phyloP scores from a whole-genome alignment of 2,329 filamentous ascomycete genomes.

The Nemania diffusa region DNA sequence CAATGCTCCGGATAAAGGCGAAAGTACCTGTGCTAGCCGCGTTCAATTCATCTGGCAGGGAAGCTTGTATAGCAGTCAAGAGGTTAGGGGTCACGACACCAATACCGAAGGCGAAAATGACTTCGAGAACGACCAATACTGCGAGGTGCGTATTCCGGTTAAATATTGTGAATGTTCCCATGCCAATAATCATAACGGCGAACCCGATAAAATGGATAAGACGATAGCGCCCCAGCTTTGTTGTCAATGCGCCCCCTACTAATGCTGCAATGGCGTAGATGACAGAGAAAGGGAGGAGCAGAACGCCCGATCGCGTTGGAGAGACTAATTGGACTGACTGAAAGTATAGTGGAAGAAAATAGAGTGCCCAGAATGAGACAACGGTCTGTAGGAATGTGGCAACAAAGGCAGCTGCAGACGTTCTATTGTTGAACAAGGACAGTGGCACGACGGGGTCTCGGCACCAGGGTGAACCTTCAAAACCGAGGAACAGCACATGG shows the following conservation, averaged over 20 bases:
- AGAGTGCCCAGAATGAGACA: conserved; percentile 50
- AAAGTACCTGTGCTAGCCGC: conserved; percentile 50
- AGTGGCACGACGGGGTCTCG: conserved; percentile 53
- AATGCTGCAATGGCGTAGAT: conserved; percentile 21
- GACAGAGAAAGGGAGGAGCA: conserved; percentile 28
- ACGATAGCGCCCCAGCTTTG: conserved; percentile 21
- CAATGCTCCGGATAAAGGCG: conserved; percentile 54
- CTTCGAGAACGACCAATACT: conserved; percentile 51
- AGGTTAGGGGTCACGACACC: conserved; percentile 52
- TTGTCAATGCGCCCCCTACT: conserved; percentile 15
- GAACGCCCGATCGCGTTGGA: conserved; percentile 21
- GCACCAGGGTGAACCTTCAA: conserved; percentile 42
- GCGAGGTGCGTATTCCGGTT: conserved; percentile 46
- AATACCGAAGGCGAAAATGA: conserved; percentile 50
- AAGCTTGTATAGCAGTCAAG: conserved; percentile 53
- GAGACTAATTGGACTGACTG: conserved; percentile 43
- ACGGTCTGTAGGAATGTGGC: conserved; percentile 53
- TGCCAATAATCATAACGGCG: conserved; percentile 47
- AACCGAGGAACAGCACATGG: conserved; percentile 50
- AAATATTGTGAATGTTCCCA: conserved; percentile 52
- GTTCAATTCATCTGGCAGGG: conserved; percentile 44
- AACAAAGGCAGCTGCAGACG: conserved; percentile 44
- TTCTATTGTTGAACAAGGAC: conserved; percentile 57
- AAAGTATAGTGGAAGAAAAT: conserved; percentile 59
- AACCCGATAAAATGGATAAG: conserved; percentile 42